Evolutionary conservation across 1,284 basidiomycete genomes (phyloP).

Genomic region (Apiotrichum montevideense): DNA sequence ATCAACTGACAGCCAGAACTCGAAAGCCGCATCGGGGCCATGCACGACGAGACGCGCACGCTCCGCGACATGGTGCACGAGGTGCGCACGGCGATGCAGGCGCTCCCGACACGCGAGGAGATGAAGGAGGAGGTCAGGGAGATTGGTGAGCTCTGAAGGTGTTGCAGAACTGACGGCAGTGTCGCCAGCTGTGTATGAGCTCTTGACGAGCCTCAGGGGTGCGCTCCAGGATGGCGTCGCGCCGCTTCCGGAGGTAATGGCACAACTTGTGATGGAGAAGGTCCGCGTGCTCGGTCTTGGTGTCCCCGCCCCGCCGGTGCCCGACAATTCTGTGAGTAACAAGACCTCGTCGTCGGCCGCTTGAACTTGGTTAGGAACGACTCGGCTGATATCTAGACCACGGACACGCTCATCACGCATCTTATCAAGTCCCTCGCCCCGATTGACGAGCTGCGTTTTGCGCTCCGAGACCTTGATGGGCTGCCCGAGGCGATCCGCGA

Average conservation of each 20-base stretch:
- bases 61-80: slow-evolving; percentile 30
- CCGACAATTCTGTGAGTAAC: neutral
- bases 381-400: neutral
- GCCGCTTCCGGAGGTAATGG: slow-evolving; percentile 3
- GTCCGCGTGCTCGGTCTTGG: neutral
- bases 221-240: neutral
- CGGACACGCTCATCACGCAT: slow-evolving; percentile 18
- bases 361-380: too few species aligned
- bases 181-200: slow-evolving; percentile 16
- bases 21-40: neutral
- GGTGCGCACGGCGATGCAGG: slow-evolving; percentile 20
- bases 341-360: too few species aligned
- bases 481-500: slow-evolving; percentile 5
- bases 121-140: slow-evolving; percentile 26
- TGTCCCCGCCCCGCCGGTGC: neutral
- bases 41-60: neutral
- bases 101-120: slow-evolving; percentile 25
- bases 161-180: slow-evolving; percentile 5
- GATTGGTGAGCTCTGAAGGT: neutral
- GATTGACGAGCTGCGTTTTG: slow-evolving; percentile 13
- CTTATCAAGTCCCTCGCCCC: slow-evolving; percentile 19
- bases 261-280: slow-evolving; percentile 8
- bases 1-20: slow-evolving; percentile 4
- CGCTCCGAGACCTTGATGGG: slow-evolving; percentile 6
- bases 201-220: slow-evolving; percentile 1